Base-by-base conservation (phyloP, 2,329 filamentous ascomycete species). In the Pseudopithomyces chartarum region DNA sequence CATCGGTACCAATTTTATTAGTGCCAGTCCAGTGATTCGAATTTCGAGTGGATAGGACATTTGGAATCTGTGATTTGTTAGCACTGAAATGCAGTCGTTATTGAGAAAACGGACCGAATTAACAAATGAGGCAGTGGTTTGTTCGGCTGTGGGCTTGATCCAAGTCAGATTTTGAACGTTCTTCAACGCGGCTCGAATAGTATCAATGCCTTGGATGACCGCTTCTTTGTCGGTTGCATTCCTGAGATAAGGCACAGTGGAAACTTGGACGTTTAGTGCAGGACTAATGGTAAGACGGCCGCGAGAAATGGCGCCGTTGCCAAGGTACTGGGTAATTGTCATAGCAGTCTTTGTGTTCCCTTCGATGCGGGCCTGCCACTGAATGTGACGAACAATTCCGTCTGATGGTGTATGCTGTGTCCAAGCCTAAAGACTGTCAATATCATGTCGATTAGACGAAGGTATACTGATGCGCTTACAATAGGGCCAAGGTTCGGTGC, bases 301-400 rank as follows among this genome's bases (percentile, higher is more conserved):
- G 23, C 85, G 78, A n/a, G 85, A 85, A 13, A 79, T 80, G 19
- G 82, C 78, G 33, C 87, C 86, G 45, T 84, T 83, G 33, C 85
- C 85, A 19, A 89, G 84, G 73, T 89, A 88, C 54, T 78, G 76
- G 11, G 71, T 76, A 56, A 78, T 75, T 22, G 71, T 72, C 66
- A 78, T 76, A 3, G 74, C 61, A 11, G 59, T 66, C 1, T 58
- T 62, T 2, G 55, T 63, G 8, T 57, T 46, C 26, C 81, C 83
- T 62, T 87, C 85, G 13, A 87, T 84, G 51, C 86, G 81, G 17
- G 84, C 81, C 8, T 86, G 88, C 79, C 84, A 89, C 69, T 89
- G 86, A 7, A 88, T 78, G 67, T 87, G 85, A 43, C 87, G 80
- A 3, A 81, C 79, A 50, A 86, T 81, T 17, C 85, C 85, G 61